These are phyloP conservation scores for Globisporangium apiculatum DNA, from an alignment of 352 stramenopile genomes.

Conservation along the genomic window DNA sequence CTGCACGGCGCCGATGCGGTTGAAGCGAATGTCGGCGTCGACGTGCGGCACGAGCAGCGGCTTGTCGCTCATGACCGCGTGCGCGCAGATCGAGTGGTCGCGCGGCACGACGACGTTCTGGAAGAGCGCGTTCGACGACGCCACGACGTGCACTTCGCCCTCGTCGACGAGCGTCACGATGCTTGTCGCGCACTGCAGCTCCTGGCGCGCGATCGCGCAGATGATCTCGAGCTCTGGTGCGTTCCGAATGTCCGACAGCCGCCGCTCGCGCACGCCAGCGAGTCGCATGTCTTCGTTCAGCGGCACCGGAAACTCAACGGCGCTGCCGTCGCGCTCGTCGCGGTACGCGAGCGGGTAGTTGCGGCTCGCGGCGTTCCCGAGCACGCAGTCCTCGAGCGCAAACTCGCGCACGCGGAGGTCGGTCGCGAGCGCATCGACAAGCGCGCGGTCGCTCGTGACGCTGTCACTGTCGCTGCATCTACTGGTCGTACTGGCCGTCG, in stretches of 20 bases:
- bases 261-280: constrained; percentile 25
- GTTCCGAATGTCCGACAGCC: constrained; percentile 31
- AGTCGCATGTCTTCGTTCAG: constrained; percentile 31
- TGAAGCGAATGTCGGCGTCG: constrained; percentile 57
- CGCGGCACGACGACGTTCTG: constrained; percentile 23
- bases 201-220: constrained; percentile 39
- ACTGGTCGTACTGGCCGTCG: neutral
- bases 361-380: constrained; percentile 21
- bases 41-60: constrained; percentile 47
- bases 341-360: constrained; percentile 25
- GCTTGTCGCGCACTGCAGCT: constrained; percentile 38
- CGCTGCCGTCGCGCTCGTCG: constrained; percentile 9
- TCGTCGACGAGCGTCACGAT: constrained; percentile 44
- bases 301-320: constrained; percentile 21
- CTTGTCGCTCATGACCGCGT: constrained; percentile 47
- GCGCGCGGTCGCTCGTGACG: neutral
- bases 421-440: constrained; percentile 1
- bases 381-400: constrained; percentile 12
- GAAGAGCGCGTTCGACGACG: constrained; percentile 29
- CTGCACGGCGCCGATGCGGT: constrained; percentile 25
- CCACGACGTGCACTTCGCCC: constrained; percentile 30
- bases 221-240: constrained; percentile 57
- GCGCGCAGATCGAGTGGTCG: constrained; percentile 45
- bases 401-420: constrained; percentile 6
- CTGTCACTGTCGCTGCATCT: neutral